Evolutionary conservation across 768 basidiomycete genomes (phyloP).

Genomic region (Termitomyces sp.): DNA sequence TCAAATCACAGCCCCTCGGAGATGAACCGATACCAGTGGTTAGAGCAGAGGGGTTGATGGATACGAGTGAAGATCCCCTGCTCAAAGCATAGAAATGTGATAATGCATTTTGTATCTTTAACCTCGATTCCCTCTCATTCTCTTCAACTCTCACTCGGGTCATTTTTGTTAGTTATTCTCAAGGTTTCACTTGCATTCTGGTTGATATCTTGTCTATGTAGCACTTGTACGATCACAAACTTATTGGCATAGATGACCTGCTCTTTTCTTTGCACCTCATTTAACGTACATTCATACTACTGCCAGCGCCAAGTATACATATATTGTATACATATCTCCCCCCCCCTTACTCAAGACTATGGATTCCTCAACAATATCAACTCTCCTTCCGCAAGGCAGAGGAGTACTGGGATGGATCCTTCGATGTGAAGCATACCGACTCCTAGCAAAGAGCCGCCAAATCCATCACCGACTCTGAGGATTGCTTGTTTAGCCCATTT

Average conservation of each 20-base stretch:
- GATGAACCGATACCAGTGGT: conserved; percentile 49
- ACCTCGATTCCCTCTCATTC: conserved; percentile 9
- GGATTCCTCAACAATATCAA: conserved; percentile 51
- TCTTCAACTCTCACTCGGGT: conserved; percentile 15
- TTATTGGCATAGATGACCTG: conserved; percentile 19
- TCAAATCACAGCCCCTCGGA: conserved; percentile 44
- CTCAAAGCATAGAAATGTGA: conserved; percentile 22
- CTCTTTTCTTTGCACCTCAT: conserved; percentile 9
- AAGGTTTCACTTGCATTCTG: conserved; percentile 18
- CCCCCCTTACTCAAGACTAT: neutral
- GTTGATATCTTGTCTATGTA: conserved; percentile 24
- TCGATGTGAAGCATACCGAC: conserved; percentile 46
- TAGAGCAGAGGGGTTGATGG: conserved; percentile 61
- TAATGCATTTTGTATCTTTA: conserved; percentile 14
- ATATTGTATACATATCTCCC: conserved; percentile 1
- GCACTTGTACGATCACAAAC: conserved; percentile 21
- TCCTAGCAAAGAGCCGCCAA: conserved; percentile 73
- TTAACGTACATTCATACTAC: conserved; percentile 15
- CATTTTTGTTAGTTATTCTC: conserved; percentile 20
- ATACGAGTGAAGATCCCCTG: conserved; percentile 57
- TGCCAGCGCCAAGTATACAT: conserved; percentile 5
- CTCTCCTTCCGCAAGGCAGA: conserved; percentile 76
- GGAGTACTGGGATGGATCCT: conserved; percentile 35
- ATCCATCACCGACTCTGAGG: conserved; percentile 65
- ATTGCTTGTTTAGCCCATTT: conserved; percentile 78